Percentiles rank a stretch among this genome's conserved stretches.
Evolutionary conservation across 202 grass and related monocot species (phyloP).

Genomic region (Saccharum hybrid): DNA sequence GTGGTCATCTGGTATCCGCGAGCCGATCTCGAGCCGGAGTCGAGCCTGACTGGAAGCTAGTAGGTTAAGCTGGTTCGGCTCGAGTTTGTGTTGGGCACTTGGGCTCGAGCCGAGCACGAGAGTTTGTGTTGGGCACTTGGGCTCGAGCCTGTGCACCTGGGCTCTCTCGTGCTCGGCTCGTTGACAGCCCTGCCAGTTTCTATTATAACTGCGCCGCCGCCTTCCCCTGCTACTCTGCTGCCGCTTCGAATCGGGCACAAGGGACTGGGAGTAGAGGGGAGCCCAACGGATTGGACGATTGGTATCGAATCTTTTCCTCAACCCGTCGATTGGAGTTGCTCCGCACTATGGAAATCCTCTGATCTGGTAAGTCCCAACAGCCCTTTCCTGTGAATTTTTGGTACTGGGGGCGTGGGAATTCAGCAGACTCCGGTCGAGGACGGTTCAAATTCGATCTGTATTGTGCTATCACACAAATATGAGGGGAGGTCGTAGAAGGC

Average conservation of each 20-base stretch:
- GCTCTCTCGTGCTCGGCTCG: background rate
- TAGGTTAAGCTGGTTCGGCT: background rate
- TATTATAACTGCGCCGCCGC: slow-evolving; percentile 31
- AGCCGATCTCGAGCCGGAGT: background rate
- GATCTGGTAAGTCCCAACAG: background rate
- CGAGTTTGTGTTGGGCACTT: background rate
- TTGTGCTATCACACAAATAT: background rate
- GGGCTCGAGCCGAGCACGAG: too few species aligned
- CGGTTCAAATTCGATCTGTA: slow-evolving; percentile 1
- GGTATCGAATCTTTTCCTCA: background rate
- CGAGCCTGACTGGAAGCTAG: background rate
- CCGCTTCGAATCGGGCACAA: slow-evolving; percentile 12
- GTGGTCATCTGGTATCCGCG: too few species aligned
- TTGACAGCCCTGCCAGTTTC: slow-evolving; percentile 32
- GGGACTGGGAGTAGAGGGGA: background rate
- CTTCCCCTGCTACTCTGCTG: background rate
- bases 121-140: too few species aligned
- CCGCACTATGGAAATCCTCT: background rate
- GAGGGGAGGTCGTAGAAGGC: background rate
- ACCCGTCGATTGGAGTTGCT: background rate
- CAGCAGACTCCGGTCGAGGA: background rate
- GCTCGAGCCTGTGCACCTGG: background rate
- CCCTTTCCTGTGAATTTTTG: background rate
- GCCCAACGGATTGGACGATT: background rate
- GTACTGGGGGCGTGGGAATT: background rate